Conservation (phyloP, 1,284 basidiomycete genomes). For the Cronartium quercuum region DNA sequence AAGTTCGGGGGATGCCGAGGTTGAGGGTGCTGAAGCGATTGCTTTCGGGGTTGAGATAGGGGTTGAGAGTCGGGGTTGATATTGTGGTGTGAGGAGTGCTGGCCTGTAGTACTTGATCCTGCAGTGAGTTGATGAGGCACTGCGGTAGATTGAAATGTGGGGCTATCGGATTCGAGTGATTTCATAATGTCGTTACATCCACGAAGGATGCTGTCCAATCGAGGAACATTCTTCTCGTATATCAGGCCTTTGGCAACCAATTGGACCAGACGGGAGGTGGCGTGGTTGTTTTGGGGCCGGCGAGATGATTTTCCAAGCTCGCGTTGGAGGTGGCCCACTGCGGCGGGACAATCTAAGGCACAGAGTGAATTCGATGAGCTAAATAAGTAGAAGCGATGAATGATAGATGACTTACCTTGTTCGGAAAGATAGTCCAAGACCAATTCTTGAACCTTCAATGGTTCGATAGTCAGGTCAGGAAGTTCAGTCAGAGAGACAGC, state of each 20-base stretch:
- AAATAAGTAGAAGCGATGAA: too few relatives aligned
- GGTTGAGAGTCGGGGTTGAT: neutral
- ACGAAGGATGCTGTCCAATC: neutral
- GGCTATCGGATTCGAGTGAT: neutral
- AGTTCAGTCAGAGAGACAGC: neutral
- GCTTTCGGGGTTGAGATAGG: too few relatives aligned
- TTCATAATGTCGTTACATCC: neutral
- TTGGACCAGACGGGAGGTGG: neutral
- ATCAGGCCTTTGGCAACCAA: neutral
- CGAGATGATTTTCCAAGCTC: neutral
- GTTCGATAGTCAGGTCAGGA: constrained; percentile 1
- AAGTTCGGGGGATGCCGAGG: neutral
- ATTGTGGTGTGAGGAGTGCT: neutral
- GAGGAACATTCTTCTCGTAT: neutral
- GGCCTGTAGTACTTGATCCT: neutral
- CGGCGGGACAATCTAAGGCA: neutral
- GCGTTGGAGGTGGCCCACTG: neutral
- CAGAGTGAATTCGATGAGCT: neutral
- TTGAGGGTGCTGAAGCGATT: neutral
- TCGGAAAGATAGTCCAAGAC: neutral
- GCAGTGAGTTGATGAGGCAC: too few relatives aligned
- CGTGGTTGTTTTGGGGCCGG: neutral
- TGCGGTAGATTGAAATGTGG: neutral
- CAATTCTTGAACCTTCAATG: neutral
- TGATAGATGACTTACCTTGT: neutral